A percentile compares a stretch with the other conserved stretches of the same genome.
phyloP scores from a whole-genome alignment of 495 filamentous ascomycete genomes.

The Melanomma pulvis-pyrius region DNA sequence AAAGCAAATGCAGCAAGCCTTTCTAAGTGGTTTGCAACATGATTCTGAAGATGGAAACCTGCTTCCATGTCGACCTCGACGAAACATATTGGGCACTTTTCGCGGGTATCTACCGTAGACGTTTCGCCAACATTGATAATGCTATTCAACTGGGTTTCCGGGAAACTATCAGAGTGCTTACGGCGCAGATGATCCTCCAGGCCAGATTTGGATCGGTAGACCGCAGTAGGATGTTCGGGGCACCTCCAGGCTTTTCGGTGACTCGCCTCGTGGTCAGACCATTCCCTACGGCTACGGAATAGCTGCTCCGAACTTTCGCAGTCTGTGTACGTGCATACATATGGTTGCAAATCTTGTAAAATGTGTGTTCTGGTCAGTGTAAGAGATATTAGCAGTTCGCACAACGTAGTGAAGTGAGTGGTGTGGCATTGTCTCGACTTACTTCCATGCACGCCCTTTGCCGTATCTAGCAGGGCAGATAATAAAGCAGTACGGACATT shows the following conservation, averaged over 20 bases:
- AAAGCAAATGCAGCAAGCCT: constrained; percentile 33
- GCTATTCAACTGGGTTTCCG: constrained; percentile 25
- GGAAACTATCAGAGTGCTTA: constrained; percentile 23
- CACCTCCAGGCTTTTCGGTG: constrained; percentile 37
- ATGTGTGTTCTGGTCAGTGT: constrained; percentile 19
- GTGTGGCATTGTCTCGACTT: not conserved
- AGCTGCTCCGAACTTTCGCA: constrained; percentile 28
- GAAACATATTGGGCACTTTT: constrained; percentile 35
- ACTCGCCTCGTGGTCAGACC: constrained; percentile 34
- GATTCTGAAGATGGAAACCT: constrained; percentile 31
- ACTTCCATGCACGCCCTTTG: constrained; percentile 32
- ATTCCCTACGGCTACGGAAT: constrained; percentile 35
- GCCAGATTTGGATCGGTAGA: constrained; percentile 20
- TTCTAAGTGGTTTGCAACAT: constrained; percentile 37
- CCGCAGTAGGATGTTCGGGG: constrained; percentile 30
- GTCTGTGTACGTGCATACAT: constrained; percentile 34
- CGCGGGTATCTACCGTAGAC: constrained; percentile 28
- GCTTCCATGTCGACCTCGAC: constrained; percentile 29
- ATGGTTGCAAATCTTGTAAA: constrained; percentile 35
- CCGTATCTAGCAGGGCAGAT: constrained; percentile 38
- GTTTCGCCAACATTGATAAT: constrained; percentile 36
- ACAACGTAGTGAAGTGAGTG: not conserved
- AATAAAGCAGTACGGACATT: constrained; percentile 38
- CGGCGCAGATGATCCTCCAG: constrained; percentile 29
- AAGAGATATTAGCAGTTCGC: not conserved